phyloP scores from a whole-genome alignment of 148 eudicot species.

The Spergularia marina region DNA sequence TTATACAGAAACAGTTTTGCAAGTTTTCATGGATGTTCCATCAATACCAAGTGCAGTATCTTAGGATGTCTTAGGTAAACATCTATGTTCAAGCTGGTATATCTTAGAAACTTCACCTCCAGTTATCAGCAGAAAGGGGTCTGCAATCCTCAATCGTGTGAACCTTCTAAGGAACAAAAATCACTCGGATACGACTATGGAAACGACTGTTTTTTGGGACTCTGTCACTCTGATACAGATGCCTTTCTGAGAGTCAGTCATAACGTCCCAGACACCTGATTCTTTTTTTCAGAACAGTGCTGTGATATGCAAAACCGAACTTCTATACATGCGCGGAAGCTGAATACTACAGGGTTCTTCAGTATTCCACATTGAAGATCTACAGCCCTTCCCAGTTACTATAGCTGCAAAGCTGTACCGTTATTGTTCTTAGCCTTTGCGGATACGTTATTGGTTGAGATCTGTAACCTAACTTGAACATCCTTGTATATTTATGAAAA shows the following conservation, averaged over 20 bases:
- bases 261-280: neutral
- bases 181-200: neutral
- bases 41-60: neutral
- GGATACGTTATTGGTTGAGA: neutral
- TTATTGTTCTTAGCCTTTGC: neutral
- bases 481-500: neutral
- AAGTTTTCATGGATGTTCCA: neutral
- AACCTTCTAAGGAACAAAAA: neutral
- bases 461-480: neutral
- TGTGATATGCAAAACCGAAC: neutral
- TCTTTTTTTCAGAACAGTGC: neutral
- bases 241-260: neutral
- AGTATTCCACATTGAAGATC: too few species aligned
- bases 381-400: neutral
- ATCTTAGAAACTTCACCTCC: too few species aligned
- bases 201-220: neutral
- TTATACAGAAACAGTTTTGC: neutral
- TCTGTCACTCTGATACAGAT: neutral
- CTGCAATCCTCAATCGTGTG: neutral
- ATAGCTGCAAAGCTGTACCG: neutral
- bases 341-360: neutral
- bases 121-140: neutral
- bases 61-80: neutral
- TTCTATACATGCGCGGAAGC: neutral
- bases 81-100: neutral